A percentile compares a stretch with the other conserved stretches of the same genome.
Conservation (phyloP, 805 yeast species). For the Metschnikowia lachancei region DNA sequence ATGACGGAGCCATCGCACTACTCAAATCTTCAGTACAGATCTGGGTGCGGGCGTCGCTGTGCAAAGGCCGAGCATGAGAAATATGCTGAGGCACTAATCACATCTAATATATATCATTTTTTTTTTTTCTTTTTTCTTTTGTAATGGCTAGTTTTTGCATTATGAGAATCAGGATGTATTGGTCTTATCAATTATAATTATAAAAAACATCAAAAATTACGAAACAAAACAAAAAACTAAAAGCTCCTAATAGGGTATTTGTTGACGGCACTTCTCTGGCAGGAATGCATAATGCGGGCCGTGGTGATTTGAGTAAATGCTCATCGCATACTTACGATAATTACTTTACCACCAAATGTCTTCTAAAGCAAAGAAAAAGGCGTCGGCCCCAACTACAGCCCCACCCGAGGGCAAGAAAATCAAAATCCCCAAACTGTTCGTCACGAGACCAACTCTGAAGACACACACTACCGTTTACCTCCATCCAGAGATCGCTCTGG, state of each 20-base stretch:
- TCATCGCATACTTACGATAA: constrained; percentile 4
- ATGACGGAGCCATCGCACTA: constrained; percentile 1
- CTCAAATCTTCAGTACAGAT: neutral
- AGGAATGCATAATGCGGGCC: neutral
- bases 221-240: too few relatives aligned
- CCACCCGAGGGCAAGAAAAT: constrained; percentile 29
- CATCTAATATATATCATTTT: too few relatives aligned
- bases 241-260: too few relatives aligned
- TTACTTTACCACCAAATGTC: constrained; percentile 13
- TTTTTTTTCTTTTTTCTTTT: too few relatives aligned
- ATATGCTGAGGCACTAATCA: too few relatives aligned
- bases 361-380: constrained; percentile 26
- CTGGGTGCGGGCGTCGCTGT: neutral
- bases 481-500: constrained; percentile 45
- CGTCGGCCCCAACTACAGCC: constrained; percentile 21
- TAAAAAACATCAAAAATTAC: too few relatives aligned
- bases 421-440: constrained; percentile 40
- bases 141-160: too few relatives aligned
- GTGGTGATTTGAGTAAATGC: constrained; percentile 1
- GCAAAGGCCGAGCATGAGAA: neutral
- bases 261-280: neutral
- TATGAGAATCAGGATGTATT: too few relatives aligned
- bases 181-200: too few relatives aligned
- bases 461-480: constrained; percentile 35
- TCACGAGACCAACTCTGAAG: constrained; percentile 36